phyloP scores from a whole-genome alignment of 768 basidiomycete species.

The Gautieria morchelliformis region DNA sequence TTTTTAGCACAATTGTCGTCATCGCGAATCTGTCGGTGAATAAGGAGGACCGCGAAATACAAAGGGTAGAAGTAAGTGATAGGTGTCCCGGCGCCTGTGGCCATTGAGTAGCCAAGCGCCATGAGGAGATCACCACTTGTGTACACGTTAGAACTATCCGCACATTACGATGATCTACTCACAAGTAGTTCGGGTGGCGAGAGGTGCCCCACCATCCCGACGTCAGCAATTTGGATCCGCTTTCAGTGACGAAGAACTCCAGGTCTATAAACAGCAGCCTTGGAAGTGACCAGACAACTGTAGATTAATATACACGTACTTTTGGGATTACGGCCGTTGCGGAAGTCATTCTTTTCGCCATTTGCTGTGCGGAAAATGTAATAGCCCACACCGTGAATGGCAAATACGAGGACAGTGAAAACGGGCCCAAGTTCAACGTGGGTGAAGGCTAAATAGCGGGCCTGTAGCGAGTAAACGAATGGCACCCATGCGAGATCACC shows the following conservation, averaged over 20 bases:
- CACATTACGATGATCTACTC: slow-evolving; percentile 16
- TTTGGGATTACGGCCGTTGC: slow-evolving; percentile 90
- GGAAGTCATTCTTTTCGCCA: slow-evolving; percentile 91
- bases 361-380: slow-evolving; percentile 88
- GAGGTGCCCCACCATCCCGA: slow-evolving; percentile 98
- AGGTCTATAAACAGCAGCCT: slow-evolving; percentile 36
- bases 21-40: slow-evolving; percentile 85
- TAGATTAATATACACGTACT: slow-evolving; percentile 36
- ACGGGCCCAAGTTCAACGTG: slow-evolving; percentile 67
- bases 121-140: slow-evolving; percentile 77
- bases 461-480: slow-evolving; percentile 88
- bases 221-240: slow-evolving; percentile 83
- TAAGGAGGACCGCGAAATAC: slow-evolving; percentile 83
- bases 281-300: not conserved
- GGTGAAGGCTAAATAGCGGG: slow-evolving; percentile 88
- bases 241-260: slow-evolving; percentile 66
- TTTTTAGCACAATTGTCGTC: slow-evolving; percentile 88
- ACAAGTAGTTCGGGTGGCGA: slow-evolving; percentile 90
- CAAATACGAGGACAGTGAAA: slow-evolving; percentile 47
- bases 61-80: slow-evolving; percentile 91
- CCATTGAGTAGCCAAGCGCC: slow-evolving; percentile 87
- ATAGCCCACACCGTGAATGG: slow-evolving; percentile 64
- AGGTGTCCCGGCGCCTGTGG: slow-evolving; percentile 85
- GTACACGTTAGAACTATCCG: not conserved
- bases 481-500: slow-evolving; percentile 94